These are phyloP conservation scores for Pharus latifolius DNA, from an alignment of 176 grass and related monocot genomes.

Conservation along the genomic window DNA sequence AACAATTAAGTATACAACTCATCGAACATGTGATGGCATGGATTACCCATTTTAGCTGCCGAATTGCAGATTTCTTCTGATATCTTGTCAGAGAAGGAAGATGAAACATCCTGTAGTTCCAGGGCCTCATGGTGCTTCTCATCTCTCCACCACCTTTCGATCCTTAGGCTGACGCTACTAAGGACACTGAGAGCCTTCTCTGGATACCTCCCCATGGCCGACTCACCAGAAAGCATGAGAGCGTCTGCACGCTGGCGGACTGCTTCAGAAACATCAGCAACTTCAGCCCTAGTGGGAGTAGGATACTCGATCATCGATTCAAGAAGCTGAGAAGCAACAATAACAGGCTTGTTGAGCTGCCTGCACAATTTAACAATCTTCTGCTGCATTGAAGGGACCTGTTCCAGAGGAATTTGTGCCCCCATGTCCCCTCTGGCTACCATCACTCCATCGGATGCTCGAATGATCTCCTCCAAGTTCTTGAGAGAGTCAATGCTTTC, in stretches of 20 bases:
- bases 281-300: slow-evolving; percentile 86
- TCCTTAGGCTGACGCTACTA: slow-evolving; percentile 77
- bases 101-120: slow-evolving; percentile 64
- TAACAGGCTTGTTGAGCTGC: slow-evolving; percentile 94
- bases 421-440: slow-evolving; percentile 94
- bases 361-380: slow-evolving; percentile 84
- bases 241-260: slow-evolving; percentile 84
- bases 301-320: slow-evolving; percentile 99
- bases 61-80: slow-evolving; percentile 96
- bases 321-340: slow-evolving; percentile 91
- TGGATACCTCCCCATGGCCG: slow-evolving; percentile 92
- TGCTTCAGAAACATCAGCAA: slow-evolving; percentile 94
- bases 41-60: slow-evolving; percentile 91
- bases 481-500: slow-evolving; percentile 86
- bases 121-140: slow-evolving; percentile 70
- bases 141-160: slow-evolving; percentile 94
- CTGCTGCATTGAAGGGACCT: slow-evolving; percentile 86
- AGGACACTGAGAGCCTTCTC: slow-evolving; percentile 88
- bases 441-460: slow-evolving; percentile 87
- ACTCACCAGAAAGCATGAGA: slow-evolving; percentile 96
- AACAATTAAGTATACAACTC: background rate
- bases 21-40: background rate
- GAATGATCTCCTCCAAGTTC: slow-evolving; percentile 81
- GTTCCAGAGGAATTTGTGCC: slow-evolving; percentile 87
- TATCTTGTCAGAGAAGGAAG: slow-evolving; percentile 82